Conservation (phyloP, 73 alveolate species). For the Tetrahymena borealis region DNA sequence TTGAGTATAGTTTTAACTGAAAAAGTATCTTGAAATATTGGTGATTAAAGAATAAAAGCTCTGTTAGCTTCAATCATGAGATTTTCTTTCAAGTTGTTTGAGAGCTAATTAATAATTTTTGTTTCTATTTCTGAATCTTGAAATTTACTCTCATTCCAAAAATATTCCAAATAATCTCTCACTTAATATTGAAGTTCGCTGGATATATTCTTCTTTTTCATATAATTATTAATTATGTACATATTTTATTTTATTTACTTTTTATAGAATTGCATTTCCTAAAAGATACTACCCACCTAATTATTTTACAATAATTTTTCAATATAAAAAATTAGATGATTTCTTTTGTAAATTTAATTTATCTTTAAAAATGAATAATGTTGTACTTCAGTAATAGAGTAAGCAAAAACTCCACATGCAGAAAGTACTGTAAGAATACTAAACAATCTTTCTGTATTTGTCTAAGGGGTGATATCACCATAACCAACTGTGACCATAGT, state of each 20-base stretch:
- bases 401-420: slow-evolving; percentile 80
- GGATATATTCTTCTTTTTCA: slow-evolving; percentile 2
- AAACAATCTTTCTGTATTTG: slow-evolving; percentile 43
- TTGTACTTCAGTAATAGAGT: slow-evolving; percentile 23
- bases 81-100: background rate
- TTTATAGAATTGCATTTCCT: background rate
- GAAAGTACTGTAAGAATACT: slow-evolving; percentile 55
- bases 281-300: slow-evolving; percentile 34
- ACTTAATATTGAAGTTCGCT: background rate
- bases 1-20: background rate
- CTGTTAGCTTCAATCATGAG: slow-evolving; percentile 1
- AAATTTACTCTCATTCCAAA: background rate
- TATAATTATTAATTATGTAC: background rate
- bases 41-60: background rate
- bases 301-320: background rate
- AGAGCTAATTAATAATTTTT: background rate
- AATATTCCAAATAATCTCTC: slow-evolving; percentile 2
- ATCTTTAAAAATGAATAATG: background rate
- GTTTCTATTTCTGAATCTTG: background rate
- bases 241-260: background rate
- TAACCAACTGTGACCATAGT: slow-evolving; percentile 78
- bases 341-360: background rate
- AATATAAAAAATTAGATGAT: background rate
- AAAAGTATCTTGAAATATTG: slow-evolving; percentile 3
- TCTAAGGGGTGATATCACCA: slow-evolving; percentile 69